A percentile compares a stretch with the other conserved stretches of the same genome.
Evolutionary conservation across 495 filamentous ascomycete genomes (phyloP).

Genomic region (Penicillium alfredii): DNA sequence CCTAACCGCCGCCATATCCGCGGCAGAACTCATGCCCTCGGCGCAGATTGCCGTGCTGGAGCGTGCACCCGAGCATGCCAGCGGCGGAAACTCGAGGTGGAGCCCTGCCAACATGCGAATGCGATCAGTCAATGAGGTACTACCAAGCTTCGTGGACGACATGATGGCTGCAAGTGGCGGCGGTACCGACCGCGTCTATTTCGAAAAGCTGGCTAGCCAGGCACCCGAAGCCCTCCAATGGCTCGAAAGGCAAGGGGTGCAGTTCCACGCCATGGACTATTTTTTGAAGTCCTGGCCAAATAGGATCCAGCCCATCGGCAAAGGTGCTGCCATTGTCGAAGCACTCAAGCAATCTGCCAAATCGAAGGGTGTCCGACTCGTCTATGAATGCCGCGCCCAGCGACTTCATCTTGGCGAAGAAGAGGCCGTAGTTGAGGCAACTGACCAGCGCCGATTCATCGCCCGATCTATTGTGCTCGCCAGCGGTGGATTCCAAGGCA

Average conservation of each 20-base stretch:
- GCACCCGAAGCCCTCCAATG: slow-evolving; percentile 3
- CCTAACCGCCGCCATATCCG: slow-evolving; percentile 3
- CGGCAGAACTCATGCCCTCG: slow-evolving; percentile 2
- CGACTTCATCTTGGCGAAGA: slow-evolving; percentile 4
- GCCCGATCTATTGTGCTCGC: slow-evolving; percentile 4
- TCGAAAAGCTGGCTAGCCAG: slow-evolving; percentile 3
- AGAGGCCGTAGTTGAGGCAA: slow-evolving; percentile 1
- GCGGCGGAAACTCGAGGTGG: slow-evolving; percentile 2
- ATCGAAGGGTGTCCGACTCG: slow-evolving; percentile 1
- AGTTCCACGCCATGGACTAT: slow-evolving; percentile 5
- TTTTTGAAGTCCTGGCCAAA: slow-evolving; percentile 6
- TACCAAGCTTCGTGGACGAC: slow-evolving; percentile 2
- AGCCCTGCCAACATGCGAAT: slow-evolving; percentile 5
- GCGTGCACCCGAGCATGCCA: slow-evolving; percentile 4
- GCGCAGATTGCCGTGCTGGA: slow-evolving; percentile 5
- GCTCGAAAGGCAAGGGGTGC: slow-evolving; percentile 5
- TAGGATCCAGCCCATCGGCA: slow-evolving; percentile 5
- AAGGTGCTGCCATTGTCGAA: slow-evolving; percentile 5
- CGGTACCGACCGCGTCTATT: slow-evolving; percentile 3
- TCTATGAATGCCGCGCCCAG: slow-evolving; percentile 5
- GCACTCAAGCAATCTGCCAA: slow-evolving; percentile 4
- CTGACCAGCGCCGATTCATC: slow-evolving; percentile 4
- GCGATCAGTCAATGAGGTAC: slow-evolving; percentile 5
- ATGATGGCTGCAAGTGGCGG: slow-evolving; percentile 3
- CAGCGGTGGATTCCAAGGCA: slow-evolving; percentile 5